Conservation (phyloP, 352 stramenopile genomes). For the Phytophthora idaei region DNA sequence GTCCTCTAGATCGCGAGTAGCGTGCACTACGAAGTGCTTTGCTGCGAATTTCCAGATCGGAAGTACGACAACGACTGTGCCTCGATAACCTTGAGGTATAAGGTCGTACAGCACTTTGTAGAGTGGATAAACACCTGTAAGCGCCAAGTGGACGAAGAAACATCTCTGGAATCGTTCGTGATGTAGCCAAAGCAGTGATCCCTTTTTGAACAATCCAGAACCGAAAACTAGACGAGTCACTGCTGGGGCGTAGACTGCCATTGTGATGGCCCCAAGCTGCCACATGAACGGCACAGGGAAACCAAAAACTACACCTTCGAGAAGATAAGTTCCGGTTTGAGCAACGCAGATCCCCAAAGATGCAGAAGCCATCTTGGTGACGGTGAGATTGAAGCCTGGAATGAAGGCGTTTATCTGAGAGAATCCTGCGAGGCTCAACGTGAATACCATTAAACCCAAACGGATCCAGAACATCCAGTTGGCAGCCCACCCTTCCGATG, state of each 20-base stretch:
- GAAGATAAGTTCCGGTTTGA: conserved; percentile 6
- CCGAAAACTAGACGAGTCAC: conserved; percentile 14
- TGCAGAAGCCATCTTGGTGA: conserved; percentile 6
- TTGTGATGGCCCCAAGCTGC: conserved; percentile 23
- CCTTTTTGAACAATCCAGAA: conserved; percentile 11
- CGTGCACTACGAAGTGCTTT: conserved; percentile 15
- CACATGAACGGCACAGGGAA: conserved; percentile 32
- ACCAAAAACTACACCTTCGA: conserved; percentile 10
- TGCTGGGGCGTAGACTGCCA: conserved; percentile 8
- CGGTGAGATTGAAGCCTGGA: conserved; percentile 10
- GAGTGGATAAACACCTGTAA: conserved; percentile 26
- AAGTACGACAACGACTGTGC: conserved; percentile 7
- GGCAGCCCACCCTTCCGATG: conserved; percentile 12
- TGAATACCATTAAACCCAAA: conserved; percentile 15
- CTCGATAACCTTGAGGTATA: conserved; percentile 12
- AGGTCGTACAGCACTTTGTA: conserved; percentile 30
- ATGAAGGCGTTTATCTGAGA: conserved; percentile 26
- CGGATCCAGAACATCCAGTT: conserved; percentile 25
- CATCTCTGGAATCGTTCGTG: conserved; percentile 14
- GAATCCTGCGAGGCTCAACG: conserved; percentile 9
- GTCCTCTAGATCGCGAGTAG: conserved; percentile 21
- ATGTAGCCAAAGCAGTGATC: conserved; percentile 1
- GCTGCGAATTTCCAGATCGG: conserved; percentile 28
- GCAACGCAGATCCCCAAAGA: conserved; percentile 12
- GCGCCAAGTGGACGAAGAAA: conserved; percentile 11